Conservation (phyloP, 2,329 filamentous ascomycete species). For the Ilyonectria robusta region DNA sequence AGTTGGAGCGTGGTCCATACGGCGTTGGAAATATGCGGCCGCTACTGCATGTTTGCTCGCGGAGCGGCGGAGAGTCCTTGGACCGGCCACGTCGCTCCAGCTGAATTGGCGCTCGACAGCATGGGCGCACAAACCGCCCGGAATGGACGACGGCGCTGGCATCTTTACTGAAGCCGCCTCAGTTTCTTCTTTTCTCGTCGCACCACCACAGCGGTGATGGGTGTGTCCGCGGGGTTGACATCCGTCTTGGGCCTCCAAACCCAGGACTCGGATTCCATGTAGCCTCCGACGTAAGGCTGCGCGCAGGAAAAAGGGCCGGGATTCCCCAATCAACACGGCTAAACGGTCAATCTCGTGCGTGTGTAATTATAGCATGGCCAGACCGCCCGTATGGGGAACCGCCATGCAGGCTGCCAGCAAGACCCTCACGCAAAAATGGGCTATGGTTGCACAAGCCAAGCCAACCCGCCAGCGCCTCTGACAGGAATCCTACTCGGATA, state of each 20-base stretch:
- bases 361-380: slow-evolving; percentile 39
- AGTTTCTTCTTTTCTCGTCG: background rate
- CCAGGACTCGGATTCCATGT: slow-evolving; percentile 18
- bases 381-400: slow-evolving; percentile 8
- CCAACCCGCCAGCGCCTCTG: background rate
- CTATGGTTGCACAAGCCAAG: background rate
- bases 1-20: background rate
- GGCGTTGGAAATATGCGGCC: background rate
- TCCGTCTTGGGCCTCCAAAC: slow-evolving; percentile 17
- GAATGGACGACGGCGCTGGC: background rate
- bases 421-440: background rate
- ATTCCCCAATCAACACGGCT: slow-evolving; percentile 9
- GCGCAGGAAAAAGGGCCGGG: slow-evolving; percentile 23
- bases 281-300: slow-evolving; percentile 10
- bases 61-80: background rate
- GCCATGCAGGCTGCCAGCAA: slow-evolving; percentile 1
- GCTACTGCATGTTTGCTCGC: slow-evolving; percentile 12
- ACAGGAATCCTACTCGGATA: background rate
- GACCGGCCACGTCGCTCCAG: slow-evolving; percentile 3
- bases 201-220: slow-evolving; percentile 11
- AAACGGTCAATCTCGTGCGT: slow-evolving; percentile 30
- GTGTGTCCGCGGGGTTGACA: slow-evolving; percentile 15
- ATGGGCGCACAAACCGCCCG: background rate
- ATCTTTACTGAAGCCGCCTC: background rate
- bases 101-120: background rate